Evolutionary conservation across 495 filamentous ascomycete genomes (phyloP).

Genomic region (Penicillium soppii): DNA sequence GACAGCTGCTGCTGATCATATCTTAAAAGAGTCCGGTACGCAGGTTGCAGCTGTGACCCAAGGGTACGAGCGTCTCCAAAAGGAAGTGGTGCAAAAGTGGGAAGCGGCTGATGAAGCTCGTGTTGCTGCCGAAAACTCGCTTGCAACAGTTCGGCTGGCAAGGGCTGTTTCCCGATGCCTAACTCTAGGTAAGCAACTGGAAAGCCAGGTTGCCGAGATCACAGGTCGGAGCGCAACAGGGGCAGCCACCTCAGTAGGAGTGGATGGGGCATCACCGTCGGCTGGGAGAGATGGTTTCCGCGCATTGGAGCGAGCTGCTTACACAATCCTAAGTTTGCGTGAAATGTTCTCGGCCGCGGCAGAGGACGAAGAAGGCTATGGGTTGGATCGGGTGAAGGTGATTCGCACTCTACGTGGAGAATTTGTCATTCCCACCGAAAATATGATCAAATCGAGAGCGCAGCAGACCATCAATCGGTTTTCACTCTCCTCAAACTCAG

Average conservation of each 20-base stretch:
- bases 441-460: conserved; percentile 61
- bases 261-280: conserved; percentile 24
- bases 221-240: conserved; percentile 40
- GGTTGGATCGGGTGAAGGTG: conserved; percentile 67
- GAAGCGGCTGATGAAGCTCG: conserved; percentile 77
- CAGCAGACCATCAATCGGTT: conserved; percentile 85
- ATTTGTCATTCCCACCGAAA: conserved; percentile 68
- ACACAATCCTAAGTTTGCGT: conserved; percentile 70
- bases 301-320: conserved; percentile 73
- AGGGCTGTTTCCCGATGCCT: conserved; percentile 74
- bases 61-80: conserved; percentile 78
- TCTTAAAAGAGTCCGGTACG: conserved; percentile 69
- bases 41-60: conserved; percentile 78
- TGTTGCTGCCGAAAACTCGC: conserved; percentile 68
- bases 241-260: conserved; percentile 6
- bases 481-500: conserved; percentile 65
- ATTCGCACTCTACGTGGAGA: conserved; percentile 65
- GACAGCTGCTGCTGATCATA: conserved; percentile 61
- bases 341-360: conserved; percentile 65
- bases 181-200: conserved; percentile 79
- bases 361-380: conserved; percentile 71
- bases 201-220: conserved; percentile 71
- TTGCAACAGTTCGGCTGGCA: conserved; percentile 74
- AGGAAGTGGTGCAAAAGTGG: conserved; percentile 79
- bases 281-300: conserved; percentile 66